Evolutionary conservation across 2,329 filamentous ascomycete genomes (phyloP), one percentile per base, ranked within the genome.

Genomic region (Penicillium crustosum): DNA sequence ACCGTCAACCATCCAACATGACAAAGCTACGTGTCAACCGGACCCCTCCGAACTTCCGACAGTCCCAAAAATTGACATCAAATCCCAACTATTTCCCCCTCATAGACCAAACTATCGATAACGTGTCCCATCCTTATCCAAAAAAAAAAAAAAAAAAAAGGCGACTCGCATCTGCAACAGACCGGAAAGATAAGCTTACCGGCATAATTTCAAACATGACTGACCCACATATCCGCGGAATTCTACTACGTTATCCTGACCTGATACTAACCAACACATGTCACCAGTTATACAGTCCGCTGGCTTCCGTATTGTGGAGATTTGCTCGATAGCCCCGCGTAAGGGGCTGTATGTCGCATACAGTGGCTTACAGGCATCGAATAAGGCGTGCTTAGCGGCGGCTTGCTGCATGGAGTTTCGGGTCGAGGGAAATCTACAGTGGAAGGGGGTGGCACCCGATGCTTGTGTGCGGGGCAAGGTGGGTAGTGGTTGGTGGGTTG

Each of bases 341-440:
- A 53, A 29, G 31, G 42, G 33, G 8, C 21, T 17, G 3, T 23
- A 5, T 19, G 19, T 45, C 50, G 21, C 10, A 47, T 47, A 27
- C 23, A 43, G 51, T 38, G 31, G 23, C 51, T 23, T 49, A 29
- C 19, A 23, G 7, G 25, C 42, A 9, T 31, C 25, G 7, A 33
- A 49, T 25, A 54, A 54, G 12, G 25, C 43, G 43, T 39, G n/a
- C 33, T 48, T 53, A 54, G 52, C 33, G 43, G 25, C 52, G 52
- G 52, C 25, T 41, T 54, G 52, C 17, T 49, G 52, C 52, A 54
- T 48, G 43, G 4, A 23, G 33, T 53, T 19, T 54, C 43, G 43
- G 43, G 43, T 39, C 17, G 51, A 29, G 33, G 23, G 15, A 6
- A 27, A 27, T 9, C 6, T 42, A 9, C 4, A 6, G 31, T 31